Evolutionary conservation across 768 basidiomycete species (phyloP), one percentile per base, ranked within the genome.

Genomic region (Polyporus arcularius): DNA sequence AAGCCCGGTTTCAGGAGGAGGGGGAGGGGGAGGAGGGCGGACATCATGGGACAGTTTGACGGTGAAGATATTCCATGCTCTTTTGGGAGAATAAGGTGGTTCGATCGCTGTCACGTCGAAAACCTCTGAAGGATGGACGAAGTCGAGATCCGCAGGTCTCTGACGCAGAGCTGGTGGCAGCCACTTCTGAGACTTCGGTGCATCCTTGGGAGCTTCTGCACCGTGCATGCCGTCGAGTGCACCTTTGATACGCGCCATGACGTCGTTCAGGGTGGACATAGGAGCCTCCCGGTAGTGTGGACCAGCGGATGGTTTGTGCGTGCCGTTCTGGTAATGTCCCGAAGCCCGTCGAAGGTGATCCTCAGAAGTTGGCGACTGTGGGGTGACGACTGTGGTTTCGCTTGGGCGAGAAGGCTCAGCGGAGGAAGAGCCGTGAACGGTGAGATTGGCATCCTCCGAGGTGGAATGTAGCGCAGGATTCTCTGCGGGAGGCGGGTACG

Each of bases 181-280:
- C 73, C 73, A 72, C 48, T 66, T 72, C 53, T 61, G 59, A 2
- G 52, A 53, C 38, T 60, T 67, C 12, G 59, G 60, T 3, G 53
- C 28, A n/a, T 58, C 71, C 71, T 42, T 62, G 68, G 56, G 65
- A 68, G 55, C 46, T 82, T 81, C 46, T 65, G 73, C 21, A 78
- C 75, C 58, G 86, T 55, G 88, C 85, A 89, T 89, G 32, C 80
- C 81, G 69, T 85, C 82, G 57, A 94, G 68, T 14, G 87, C 92
- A 35, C 90, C 92, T 68, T 88, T 94, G 68, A 94, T 93, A 43
- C 92, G 84, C 6, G 89, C 90, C 83, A 94, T 92, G 30, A 85
- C 83, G 69, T 94, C 90, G 68, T 91, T 85, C 62, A 94, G 74
- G 16, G 90, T 82, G 2, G 90, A 87, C 85, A 92, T 90, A 32